Percentiles rank a stretch among this genome's conserved stretches.
Conservation (phyloP, 2,329 filamentous ascomycete genomes). For the Ceratocystis huliohia region DNA sequence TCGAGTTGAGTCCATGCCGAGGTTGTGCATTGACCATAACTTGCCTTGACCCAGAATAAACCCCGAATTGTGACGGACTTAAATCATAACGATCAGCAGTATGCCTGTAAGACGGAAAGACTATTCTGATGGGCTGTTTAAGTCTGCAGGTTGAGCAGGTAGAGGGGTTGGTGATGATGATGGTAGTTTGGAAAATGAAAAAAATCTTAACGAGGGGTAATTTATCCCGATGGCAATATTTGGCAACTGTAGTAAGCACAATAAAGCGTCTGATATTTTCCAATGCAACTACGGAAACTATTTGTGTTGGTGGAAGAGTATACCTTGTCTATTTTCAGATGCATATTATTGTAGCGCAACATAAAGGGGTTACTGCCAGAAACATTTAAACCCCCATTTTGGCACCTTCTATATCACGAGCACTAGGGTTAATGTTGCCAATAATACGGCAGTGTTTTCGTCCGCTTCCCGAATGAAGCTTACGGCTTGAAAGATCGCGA, state of each 20-base stretch:
- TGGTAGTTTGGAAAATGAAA: not conserved
- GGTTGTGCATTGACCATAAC: not conserved
- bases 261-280: not conserved
- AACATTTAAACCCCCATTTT: not conserved
- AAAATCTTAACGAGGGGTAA: not conserved
- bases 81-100: not conserved
- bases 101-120: not conserved
- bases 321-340: not conserved
- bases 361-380: not conserved
- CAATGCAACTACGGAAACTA: not conserved
- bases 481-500: not conserved
- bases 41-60: not conserved
- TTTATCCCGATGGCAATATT: not conserved
- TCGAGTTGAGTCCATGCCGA: not conserved
- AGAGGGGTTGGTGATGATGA: not conserved
- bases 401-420: not conserved
- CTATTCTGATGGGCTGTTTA: not conserved
- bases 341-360: not conserved
- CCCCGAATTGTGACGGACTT: no score
- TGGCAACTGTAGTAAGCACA: not conserved
- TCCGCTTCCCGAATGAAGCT: not conserved
- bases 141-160: not conserved
- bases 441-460: not conserved
- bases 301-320: not conserved
- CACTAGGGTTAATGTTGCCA: not conserved